Conservation (phyloP, 2,329 filamentous ascomycete species). For the Neonectria coccinea region DNA sequence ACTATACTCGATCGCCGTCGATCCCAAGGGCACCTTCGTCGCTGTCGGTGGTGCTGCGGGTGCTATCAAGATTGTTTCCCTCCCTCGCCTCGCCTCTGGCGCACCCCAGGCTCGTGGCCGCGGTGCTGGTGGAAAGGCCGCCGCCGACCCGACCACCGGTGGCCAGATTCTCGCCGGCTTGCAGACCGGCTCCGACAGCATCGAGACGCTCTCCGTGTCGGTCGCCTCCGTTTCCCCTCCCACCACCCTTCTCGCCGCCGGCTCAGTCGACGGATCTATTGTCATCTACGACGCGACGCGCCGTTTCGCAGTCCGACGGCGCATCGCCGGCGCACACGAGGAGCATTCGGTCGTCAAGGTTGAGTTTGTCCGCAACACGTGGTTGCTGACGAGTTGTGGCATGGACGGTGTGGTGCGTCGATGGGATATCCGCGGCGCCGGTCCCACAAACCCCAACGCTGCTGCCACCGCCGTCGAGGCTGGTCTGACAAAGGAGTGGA, state of each 20-base stretch:
- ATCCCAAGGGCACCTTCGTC: constrained; percentile 81
- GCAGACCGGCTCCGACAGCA: constrained; percentile 78
- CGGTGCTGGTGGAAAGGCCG: constrained; percentile 48
- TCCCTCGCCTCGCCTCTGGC: constrained; percentile 71
- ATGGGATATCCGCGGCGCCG: constrained; percentile 80
- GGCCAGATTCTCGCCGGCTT: constrained; percentile 82
- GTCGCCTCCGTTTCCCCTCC: constrained; percentile 55
- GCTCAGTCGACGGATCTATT: constrained; percentile 81
- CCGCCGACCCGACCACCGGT: constrained; percentile 54
- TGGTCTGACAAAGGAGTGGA: constrained; percentile 88
- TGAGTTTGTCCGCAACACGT: constrained; percentile 78
- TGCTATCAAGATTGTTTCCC: constrained; percentile 83
- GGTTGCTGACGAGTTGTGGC: constrained; percentile 86
- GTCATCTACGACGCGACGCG: constrained; percentile 88
- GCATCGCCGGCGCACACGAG: constrained; percentile 85
- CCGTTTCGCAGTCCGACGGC: constrained; percentile 85
- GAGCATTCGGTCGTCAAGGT: constrained; percentile 93
- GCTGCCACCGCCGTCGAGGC: constrained; percentile 59
- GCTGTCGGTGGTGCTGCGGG: constrained; percentile 91
- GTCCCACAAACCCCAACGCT: constrained; percentile 46
- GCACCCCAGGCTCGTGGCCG: constrained; percentile 40
- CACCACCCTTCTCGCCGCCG: constrained; percentile 70
- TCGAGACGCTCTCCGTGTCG: constrained; percentile 80
- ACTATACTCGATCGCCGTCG: constrained; percentile 86
- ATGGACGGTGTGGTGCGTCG: constrained; percentile 91